These are phyloP conservation scores for Pythium coloratum DNA, from an alignment of 352 stramenopile genomes.

Conservation along the genomic window DNA sequence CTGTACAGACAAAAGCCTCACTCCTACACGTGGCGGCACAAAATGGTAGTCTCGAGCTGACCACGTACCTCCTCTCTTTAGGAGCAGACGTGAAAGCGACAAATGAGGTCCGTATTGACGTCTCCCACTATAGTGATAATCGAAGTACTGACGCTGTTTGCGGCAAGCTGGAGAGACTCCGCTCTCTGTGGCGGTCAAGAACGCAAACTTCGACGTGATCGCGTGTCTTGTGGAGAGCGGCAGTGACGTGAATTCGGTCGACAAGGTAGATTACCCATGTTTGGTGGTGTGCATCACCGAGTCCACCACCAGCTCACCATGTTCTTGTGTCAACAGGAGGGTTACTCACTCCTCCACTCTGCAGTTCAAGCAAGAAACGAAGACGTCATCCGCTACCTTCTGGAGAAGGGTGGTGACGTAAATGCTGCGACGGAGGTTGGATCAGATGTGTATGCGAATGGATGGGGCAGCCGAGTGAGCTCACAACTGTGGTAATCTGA, in stretches of 20 bases:
- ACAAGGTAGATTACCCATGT: not conserved
- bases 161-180: not conserved
- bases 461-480: not conserved
- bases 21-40: not conserved
- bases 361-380: not conserved
- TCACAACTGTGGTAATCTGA: not conserved
- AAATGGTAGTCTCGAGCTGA: not conserved
- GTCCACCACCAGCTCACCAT: too few relatives aligned
- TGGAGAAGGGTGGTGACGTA: not conserved
- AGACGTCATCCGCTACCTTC: not conserved
- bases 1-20: not conserved
- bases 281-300: too few relatives aligned
- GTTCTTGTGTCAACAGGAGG: not conserved
- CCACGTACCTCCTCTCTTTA: not conserved
- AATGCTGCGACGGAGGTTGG: constrained; percentile 7
- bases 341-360: not conserved
- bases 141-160: not conserved
- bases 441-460: not conserved
- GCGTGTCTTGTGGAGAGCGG: constrained; percentile 8
- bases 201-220: not conserved
- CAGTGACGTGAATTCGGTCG: not conserved
- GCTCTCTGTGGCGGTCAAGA: not conserved
- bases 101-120: not conserved
- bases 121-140: not conserved
- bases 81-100: not conserved